Evolutionary conservation across 108 stramenopile genomes (phyloP).

Genomic region (Nannochloropsis salina): DNA sequence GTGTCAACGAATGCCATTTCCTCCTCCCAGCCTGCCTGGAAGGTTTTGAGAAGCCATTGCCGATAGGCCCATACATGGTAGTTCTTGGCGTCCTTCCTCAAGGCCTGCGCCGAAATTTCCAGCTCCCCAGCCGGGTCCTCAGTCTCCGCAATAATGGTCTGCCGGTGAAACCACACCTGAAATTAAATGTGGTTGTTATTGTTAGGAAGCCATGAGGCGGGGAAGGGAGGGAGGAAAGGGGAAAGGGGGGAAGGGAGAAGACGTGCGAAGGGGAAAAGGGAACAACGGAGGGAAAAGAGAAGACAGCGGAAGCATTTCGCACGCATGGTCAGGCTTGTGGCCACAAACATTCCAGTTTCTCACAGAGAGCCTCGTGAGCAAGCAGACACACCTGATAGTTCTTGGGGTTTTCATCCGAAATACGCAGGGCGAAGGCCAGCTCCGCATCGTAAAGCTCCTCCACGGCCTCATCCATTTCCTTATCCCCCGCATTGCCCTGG

Average conservation of each 20-base stretch:
- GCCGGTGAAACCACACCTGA: slow-evolving; percentile 14
- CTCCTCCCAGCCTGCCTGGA: neutral
- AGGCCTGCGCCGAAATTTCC: neutral
- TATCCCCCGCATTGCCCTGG: neutral
- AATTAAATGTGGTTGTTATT: neutral
- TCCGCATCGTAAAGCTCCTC: slow-evolving; percentile 9
- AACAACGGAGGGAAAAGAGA: too few relatives aligned
- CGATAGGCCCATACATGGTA: neutral
- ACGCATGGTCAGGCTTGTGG: too few relatives aligned
- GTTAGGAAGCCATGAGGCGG: neutral
- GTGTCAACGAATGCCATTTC: neutral
- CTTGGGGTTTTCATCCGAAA: neutral
- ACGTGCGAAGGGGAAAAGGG: too few relatives aligned
- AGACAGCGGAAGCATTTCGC: too few relatives aligned
- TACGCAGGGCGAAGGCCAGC: neutral
- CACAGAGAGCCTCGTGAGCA: too few relatives aligned
- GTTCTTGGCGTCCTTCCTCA: neutral
- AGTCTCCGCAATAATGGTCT: neutral
- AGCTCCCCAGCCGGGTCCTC: neutral
- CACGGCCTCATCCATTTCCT: neutral
- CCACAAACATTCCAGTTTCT: too few relatives aligned
- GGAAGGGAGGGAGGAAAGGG: neutral
- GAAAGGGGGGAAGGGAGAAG: neutral
- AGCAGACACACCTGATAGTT: neutral
- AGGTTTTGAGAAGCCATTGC: neutral